Base-by-base conservation (phyloP, 2,329 filamentous ascomycete species). In the Epichloe amarillans region DNA sequence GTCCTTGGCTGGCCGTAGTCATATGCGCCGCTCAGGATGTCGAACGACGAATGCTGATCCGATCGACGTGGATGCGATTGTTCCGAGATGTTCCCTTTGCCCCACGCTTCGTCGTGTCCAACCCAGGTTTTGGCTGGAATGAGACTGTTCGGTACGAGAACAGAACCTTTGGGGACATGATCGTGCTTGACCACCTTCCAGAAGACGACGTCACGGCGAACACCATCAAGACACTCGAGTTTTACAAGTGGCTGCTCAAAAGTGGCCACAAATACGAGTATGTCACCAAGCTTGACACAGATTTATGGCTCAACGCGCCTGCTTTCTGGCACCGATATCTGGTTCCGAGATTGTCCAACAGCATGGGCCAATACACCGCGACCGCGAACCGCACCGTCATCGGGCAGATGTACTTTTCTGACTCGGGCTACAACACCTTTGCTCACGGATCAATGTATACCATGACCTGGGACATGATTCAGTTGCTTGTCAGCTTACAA, bases 401-500 rank as follows among this genome's bases (percentile, higher is more conserved):
- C 14, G 63, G 58, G 5, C 57, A 64, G 53, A 55, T 61, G 10
- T 65, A 59, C 51, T 62, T 61, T 21, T 60, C 57, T 15, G 50
- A 38, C 12, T 48, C 46, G 5, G 53, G 57, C 52, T 58, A 61
- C 47, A 56, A 60, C 37, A 57, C 57, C 1, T 64, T 62, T 47
- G 62, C 63, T 1, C 62, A 65, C 33, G 63, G 63, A 5, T 58
- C 62, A 26, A 63, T 66, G 57, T 66, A 66, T 55, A 65, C 64
- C 17, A 50, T 60, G 4, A 64, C 62, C 4, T 64, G 63, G 62
- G 64, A 65, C 46, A 57, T 64, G 58, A 56, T 64, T 5, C 55
- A 61, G 48, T 50, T 62, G 17, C 50, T 66, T 2, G 52, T 57
- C 5, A 46, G 46, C 11, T 55, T 66, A 14, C 63, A 66, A 50